A percentile compares a stretch with the other conserved stretches of the same genome.
Evolutionary conservation across 305 asterid species (phyloP).

Genomic region (Fraxinus dipetala): DNA sequence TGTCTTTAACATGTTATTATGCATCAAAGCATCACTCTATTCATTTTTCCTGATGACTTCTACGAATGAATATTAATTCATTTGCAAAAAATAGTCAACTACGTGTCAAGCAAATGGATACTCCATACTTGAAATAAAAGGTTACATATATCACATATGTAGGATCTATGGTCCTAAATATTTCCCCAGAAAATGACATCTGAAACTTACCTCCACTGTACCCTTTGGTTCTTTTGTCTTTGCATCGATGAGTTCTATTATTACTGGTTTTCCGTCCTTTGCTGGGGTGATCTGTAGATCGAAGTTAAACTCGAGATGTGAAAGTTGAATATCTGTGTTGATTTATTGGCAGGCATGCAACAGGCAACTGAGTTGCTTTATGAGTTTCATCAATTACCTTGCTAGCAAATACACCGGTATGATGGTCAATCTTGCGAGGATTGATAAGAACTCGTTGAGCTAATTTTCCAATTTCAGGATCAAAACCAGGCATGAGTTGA

Average conservation of each 20-base stretch:
- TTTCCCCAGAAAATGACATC: constrained; percentile 17
- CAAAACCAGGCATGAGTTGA: constrained; percentile 97
- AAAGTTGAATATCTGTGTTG: not conserved
- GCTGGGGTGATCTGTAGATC: constrained; percentile 78
- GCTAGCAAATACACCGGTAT: constrained; percentile 93
- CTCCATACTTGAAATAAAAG: constrained; percentile 2
- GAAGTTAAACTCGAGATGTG: constrained; percentile 16
- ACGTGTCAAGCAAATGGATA: constrained; percentile 9
- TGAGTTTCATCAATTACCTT: constrained; percentile 49
- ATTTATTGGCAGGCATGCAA: constrained; percentile 5
- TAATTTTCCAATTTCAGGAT: constrained; percentile 91
- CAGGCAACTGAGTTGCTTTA: constrained; percentile 16
- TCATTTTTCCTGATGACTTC: constrained; percentile 12
- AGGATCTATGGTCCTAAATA: constrained; percentile 23
- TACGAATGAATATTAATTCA: not conserved
- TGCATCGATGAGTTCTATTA: constrained; percentile 90
- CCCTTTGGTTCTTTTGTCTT: constrained; percentile 92
- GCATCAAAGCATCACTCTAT: not conserved
- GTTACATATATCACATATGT: constrained; percentile 18
- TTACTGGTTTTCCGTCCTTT: constrained; percentile 89
- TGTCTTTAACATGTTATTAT: constrained; percentile 1
- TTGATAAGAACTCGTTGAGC: constrained; percentile 88
- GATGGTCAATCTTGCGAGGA: constrained; percentile 86
- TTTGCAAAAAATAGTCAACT: constrained; percentile 7
- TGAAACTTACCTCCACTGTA: constrained; percentile 62